Evolutionary conservation across 345 rosid species (phyloP).

Genomic region (Toxicodendron radicans): DNA sequence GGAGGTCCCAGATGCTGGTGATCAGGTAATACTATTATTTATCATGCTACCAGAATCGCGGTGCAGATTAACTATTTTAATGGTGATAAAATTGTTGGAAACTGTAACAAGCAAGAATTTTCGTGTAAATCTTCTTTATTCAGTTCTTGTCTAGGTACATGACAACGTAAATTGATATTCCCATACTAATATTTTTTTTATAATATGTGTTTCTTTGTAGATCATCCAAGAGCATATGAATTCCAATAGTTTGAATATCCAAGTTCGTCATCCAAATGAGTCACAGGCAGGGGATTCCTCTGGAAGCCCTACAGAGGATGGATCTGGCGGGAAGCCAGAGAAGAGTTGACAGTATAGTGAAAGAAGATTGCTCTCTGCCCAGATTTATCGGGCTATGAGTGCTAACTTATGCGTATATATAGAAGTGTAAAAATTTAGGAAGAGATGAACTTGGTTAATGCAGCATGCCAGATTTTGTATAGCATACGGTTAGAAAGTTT

Average conservation of each 20-base stretch:
- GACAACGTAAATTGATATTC: background rate
- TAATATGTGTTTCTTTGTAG: conserved; percentile 16
- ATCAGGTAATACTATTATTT: conserved; percentile 41
- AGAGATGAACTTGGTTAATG: conserved; percentile 25
- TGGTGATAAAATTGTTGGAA: background rate
- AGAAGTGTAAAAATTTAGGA: conserved; percentile 42
- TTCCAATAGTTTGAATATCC: conserved; percentile 39
- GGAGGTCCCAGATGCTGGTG: conserved; percentile 35
- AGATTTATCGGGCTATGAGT: conserved; percentile 19
- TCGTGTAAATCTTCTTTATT: background rate
- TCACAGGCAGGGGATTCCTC: conserved; percentile 27
- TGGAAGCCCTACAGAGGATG: conserved; percentile 28
- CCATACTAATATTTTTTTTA: background rate
- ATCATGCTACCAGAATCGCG: background rate
- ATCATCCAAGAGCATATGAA: conserved; percentile 40
- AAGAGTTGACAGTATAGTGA: conserved; percentile 19
- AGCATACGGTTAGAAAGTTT: conserved; percentile 17
- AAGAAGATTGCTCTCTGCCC: conserved; percentile 22
- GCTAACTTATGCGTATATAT: conserved; percentile 38
- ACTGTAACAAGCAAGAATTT: background rate
- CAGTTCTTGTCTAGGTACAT: background rate
- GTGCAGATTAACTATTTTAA: background rate
- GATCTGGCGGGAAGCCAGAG: conserved; percentile 24
- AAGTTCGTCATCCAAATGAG: conserved; percentile 41
- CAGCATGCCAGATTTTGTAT: conserved; percentile 43